Evolutionary conservation across 306 rosid species (phyloP).

Genomic region (Cucumis hystrix): DNA sequence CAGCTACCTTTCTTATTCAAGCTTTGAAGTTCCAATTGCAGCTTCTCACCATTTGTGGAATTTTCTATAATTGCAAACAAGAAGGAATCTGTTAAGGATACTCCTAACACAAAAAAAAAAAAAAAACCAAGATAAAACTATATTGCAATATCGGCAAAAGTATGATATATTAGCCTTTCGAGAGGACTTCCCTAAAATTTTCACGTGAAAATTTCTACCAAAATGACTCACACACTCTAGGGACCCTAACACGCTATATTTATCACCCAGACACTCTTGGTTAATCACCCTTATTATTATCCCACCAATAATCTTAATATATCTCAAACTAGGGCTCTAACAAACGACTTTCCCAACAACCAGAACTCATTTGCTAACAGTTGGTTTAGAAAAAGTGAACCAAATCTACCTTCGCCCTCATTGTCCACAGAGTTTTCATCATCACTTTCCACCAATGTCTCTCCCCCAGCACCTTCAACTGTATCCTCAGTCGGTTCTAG

Average conservation of each 20-base stretch:
- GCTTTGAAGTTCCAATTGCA: conserved; percentile 66
- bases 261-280: no score
- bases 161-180: no score
- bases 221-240: no score
- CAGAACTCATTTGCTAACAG: neutral
- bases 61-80: conserved; percentile 24
- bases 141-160: no score
- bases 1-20: conserved; percentile 61
- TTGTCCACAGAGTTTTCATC: conserved; percentile 60
- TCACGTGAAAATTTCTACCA: no score
- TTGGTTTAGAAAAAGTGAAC: neutral
- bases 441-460: conserved; percentile 38
- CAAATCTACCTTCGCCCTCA: conserved; percentile 41
- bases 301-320: no score
- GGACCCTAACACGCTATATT: no score
- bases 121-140: no score
- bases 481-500: conserved; percentile 62
- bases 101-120: no score
- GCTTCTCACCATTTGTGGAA: conserved; percentile 52
- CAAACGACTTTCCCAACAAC: neutral
- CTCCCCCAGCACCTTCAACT: conserved; percentile 40
- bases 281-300: no score
- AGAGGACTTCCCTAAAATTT: no score
- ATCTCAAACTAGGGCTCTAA: no score
- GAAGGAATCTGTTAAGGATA: neutral